Base-by-base conservation (phyloP, 208 protist genomes). In the Trypanosomatidae sp. region DNA sequence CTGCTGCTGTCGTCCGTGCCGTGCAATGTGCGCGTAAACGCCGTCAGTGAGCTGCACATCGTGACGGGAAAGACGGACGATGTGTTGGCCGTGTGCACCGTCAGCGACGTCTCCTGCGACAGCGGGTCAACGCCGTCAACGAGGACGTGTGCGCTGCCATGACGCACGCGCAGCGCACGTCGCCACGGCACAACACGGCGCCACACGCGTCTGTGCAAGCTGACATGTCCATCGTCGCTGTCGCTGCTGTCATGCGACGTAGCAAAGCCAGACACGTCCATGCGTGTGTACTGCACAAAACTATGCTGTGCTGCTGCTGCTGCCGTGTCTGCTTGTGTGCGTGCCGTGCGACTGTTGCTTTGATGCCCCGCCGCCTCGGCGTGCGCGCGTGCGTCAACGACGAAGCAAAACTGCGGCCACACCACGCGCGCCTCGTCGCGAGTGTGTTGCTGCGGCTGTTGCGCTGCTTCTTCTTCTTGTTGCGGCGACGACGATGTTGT, bases 371-470 rank as follows among this genome's bases (percentile, higher is more conserved):
- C n/a, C n/a, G n/a, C n/a, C n/a, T n/a, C n/a, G n/a, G n/a, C n/a
- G 10, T 37, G 35, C 20, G 53, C 30, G 21, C 53, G 27, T 8
- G 19, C 52, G 18, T 56, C 43, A 3, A 89, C 57, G 8, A 61
- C 48, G 39, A 86, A 68, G 60, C 80, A 89, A 59, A 89, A 89
- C 8, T 59, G 64, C 10, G 73, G 55, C 27, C 57, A 74, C 7
- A 73, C 41, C 37, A 42, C 39, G 3, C 28, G 39, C 6, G 56
- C 46, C 23, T 50, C 48, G 3, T 23, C 40, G 16, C 30, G 50
- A 20, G 42, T 61, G 35, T 43, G 47, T 13, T 23, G 28, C 6
- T 24, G 35, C 1, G 49, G 50, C n/a, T n/a, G n/a, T n/a, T n/a
- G n/a, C n/a, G n/a, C n/a, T n/a, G n/a, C n/a, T n/a, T n/a, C n/a